Evolutionary conservation across 2,329 filamentous ascomycete species (phyloP).

Genomic region (Fusarium sp.): DNA sequence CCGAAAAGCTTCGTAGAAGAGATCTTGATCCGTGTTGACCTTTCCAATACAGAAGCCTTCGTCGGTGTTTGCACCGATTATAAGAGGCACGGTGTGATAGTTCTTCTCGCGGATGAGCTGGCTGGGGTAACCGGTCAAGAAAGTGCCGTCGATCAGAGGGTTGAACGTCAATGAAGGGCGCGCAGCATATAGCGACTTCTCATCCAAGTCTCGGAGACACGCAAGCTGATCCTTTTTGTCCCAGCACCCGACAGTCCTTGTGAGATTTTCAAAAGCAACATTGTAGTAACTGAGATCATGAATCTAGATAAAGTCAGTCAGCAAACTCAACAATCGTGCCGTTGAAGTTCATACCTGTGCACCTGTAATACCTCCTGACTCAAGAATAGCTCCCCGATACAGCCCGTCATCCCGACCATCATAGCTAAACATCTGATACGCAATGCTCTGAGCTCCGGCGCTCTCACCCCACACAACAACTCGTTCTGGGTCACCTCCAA

Average conservation of each 20-base stretch:
- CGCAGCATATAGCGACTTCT: constrained; percentile 48
- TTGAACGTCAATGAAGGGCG: constrained; percentile 54
- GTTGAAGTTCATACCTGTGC: constrained; percentile 21
- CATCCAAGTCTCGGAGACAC: constrained; percentile 50
- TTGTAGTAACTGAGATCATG: constrained; percentile 44
- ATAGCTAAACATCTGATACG: constrained; percentile 64
- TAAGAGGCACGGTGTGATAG: constrained; percentile 56
- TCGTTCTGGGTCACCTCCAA: constrained; percentile 59
- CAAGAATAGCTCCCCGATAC: constrained; percentile 64
- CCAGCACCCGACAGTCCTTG: constrained; percentile 46
- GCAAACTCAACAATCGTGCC: background rate
- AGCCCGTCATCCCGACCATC: constrained; percentile 65
- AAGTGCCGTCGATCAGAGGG: constrained; percentile 58
- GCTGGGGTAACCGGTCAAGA: constrained; percentile 60
- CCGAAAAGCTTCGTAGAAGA: constrained; percentile 48
- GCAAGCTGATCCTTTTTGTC: constrained; percentile 48
- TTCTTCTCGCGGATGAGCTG: constrained; percentile 54
- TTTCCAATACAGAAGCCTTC: constrained; percentile 57
- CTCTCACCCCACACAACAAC: constrained; percentile 62
- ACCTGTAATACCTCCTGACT: constrained; percentile 56
- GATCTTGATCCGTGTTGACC: constrained; percentile 54
- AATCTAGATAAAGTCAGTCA: constrained; percentile 4
- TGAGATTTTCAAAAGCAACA: constrained; percentile 43
- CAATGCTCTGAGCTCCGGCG: constrained; percentile 54
- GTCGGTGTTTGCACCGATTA: constrained; percentile 61